A percentile compares a stretch with the other conserved stretches of the same genome.
Evolutionary conservation across 768 basidiomycete genomes (phyloP).

Genomic region (Lenzites betulinus): DNA sequence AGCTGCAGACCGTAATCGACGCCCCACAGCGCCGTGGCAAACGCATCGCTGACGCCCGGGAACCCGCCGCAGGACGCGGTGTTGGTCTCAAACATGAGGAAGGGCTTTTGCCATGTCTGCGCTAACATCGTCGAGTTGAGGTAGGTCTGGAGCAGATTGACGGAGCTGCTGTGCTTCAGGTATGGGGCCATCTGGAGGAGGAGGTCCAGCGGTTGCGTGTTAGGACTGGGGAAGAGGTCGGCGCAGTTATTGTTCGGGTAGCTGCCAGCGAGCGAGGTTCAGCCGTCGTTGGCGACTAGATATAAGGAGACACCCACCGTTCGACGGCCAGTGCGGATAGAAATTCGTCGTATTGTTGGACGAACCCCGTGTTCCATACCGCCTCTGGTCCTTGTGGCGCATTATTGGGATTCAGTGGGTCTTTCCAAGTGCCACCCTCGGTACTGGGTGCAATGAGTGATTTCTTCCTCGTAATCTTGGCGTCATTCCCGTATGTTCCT

Average conservation of each 20-base stretch:
- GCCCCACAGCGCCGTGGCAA: slow-evolving; percentile 54
- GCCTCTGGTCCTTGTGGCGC: slow-evolving; percentile 39
- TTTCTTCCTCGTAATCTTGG: slow-evolving; percentile 36
- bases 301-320: slow-evolving; percentile 38
- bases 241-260: slow-evolving; percentile 38
- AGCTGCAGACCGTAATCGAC: slow-evolving; percentile 53
- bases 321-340: slow-evolving; percentile 56
- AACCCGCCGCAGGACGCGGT: slow-evolving; percentile 58
- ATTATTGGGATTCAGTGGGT: slow-evolving; percentile 28
- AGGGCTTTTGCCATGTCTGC: slow-evolving; percentile 37
- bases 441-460: slow-evolving; percentile 65
- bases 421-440: slow-evolving; percentile 48
- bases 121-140: slow-evolving; percentile 38
- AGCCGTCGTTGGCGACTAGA: neutral
- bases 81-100: slow-evolving; percentile 59
- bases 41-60: slow-evolving; percentile 52
- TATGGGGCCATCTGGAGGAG: slow-evolving; percentile 45
- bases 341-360: slow-evolving; percentile 42
- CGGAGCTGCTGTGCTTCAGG: slow-evolving; percentile 45
- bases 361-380: slow-evolving; percentile 54
- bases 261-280: slow-evolving; percentile 24
- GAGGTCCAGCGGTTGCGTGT: slow-evolving; percentile 34
- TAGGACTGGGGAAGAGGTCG: slow-evolving; percentile 25
- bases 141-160: slow-evolving; percentile 41
- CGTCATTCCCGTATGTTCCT: slow-evolving; percentile 27